These are phyloP conservation scores for Leccinum ochraceum DNA, from an alignment of 768 basidiomycete species.

Conservation along the genomic window DNA sequence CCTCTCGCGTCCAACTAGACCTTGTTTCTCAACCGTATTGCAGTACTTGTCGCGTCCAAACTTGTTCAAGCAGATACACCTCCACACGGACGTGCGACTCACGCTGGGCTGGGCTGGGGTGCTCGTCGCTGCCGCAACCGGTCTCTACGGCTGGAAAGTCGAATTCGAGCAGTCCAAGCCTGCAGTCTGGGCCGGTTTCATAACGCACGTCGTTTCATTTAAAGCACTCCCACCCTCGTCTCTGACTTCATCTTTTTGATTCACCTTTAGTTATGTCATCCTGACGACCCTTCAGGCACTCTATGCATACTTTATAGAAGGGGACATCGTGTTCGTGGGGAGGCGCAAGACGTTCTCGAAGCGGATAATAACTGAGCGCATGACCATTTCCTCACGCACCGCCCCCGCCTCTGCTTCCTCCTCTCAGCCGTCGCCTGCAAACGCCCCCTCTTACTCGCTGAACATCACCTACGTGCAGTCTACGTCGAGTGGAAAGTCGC, in stretches of 20 bases:
- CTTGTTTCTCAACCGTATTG: slow-evolving; percentile 1
- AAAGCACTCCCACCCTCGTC: slow-evolving; percentile 3
- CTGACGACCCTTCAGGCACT: slow-evolving; percentile 72
- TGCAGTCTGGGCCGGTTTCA: slow-evolving; percentile 75
- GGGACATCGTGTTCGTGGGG: slow-evolving; percentile 82
- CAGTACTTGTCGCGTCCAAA: slow-evolving; percentile 81
- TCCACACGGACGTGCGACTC: slow-evolving; percentile 87
- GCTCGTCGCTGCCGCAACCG: slow-evolving; percentile 77
- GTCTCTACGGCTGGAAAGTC: slow-evolving; percentile 81
- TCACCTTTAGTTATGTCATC: slow-evolving; percentile 61
- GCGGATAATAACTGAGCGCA: slow-evolving; percentile 89
- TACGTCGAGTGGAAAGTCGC: slow-evolving; percentile 81
- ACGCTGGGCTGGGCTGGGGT: slow-evolving; percentile 86
- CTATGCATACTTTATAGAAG: slow-evolving; percentile 87
- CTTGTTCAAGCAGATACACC: slow-evolving; percentile 82
- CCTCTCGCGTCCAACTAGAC: background rate
- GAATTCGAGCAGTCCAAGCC: slow-evolving; percentile 91
- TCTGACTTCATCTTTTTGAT: slow-evolving; percentile 1
- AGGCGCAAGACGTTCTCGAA: slow-evolving; percentile 90
- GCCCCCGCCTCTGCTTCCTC: slow-evolving; percentile 40
- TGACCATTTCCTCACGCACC: slow-evolving; percentile 75
- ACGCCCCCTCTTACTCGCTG: slow-evolving; percentile 68
- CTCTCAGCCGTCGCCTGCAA: slow-evolving; percentile 31
- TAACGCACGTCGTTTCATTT: slow-evolving; percentile 53
- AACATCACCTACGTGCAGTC: slow-evolving; percentile 73